Base-by-base conservation (phyloP, 257 asterid species). In the Ilex asprella region DNA sequence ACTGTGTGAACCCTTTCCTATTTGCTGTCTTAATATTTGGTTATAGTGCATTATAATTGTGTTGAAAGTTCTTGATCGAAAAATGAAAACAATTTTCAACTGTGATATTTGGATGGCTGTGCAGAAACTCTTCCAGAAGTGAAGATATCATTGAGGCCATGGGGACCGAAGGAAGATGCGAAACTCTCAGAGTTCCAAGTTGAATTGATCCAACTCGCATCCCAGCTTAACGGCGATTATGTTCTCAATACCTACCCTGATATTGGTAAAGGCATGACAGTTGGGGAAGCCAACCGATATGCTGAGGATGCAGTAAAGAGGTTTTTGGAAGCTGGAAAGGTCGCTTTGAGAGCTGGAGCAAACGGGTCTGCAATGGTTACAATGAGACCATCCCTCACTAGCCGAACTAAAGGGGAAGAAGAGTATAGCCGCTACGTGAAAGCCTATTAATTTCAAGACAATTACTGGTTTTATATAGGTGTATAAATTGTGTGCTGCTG, bases 151-250 rank as follows among this genome's bases (percentile, higher is more conserved):
- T 61, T 92, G 64, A 77, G 97, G 75, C 78, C 81, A 58, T 15
- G 70, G 12, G 97, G 95, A 52, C 91, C 98, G n/a, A 79, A 70
- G 59, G 95, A 88, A 81, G 89, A 88, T 30, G 68, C 62, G 15
- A 50, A 81, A 39, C 89, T 86, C 21, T 65, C 97, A 7, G 98
- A 92, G 61, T 92, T 92, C 58, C 98, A 92, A 64, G 30, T 81
- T 4, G 98, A 92, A 31, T 66, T 92, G 76, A 84, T 92, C 74
- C 98, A 92, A 72, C 87, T 92, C n/a, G 98, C 98, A 2, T 92
- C 97, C 39, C 98, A 92, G 85, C 86, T 92, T 29, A 86, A 80
- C 47, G 98, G 98, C 1, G 98, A 92, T 77, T 75, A 76, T 61
- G 81, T 92, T 57, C 86, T 92, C 52, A 86, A 88, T 55, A 41